These are phyloP conservation scores for Paraglomus brasilianum DNA, from an alignment of 192 early-diverging fungal species.

Conservation along the genomic window DNA sequence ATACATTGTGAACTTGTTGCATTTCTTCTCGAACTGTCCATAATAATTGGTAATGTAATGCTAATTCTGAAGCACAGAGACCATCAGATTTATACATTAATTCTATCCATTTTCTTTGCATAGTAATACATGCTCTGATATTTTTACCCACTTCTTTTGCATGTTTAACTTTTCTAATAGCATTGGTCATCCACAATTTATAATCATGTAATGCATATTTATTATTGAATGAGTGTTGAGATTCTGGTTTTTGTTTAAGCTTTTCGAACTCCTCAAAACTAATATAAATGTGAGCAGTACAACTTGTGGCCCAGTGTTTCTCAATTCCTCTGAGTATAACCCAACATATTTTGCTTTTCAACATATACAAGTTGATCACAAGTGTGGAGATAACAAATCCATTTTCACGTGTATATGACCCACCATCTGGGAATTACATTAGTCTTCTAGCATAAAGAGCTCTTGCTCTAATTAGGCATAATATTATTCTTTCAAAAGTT, in stretches of 20 bases:
- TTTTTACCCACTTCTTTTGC: slow-evolving; percentile 10
- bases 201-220: slow-evolving; percentile 12
- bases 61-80: slow-evolving; percentile 9
- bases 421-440: background rate
- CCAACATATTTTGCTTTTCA: background rate
- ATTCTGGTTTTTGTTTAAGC: slow-evolving; percentile 12
- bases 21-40: slow-evolving; percentile 8
- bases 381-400: background rate
- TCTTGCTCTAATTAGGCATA: slow-evolving; percentile 1
- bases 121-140: slow-evolving; percentile 5
- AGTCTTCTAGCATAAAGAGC: slow-evolving; percentile 8
- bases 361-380: slow-evolving; percentile 13
- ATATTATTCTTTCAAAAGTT: slow-evolving; percentile 13
- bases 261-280: slow-evolving; percentile 3
- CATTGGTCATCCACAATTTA: slow-evolving; percentile 10
- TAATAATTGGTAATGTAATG: slow-evolving; percentile 6
- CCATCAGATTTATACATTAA: background rate
- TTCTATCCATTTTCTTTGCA: slow-evolving; percentile 12
- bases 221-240: slow-evolving; percentile 8
- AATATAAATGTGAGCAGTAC: slow-evolving; percentile 19
- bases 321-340: background rate
- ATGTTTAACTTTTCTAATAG: slow-evolving; percentile 11
- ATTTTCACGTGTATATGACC: slow-evolving; percentile 14
- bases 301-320: slow-evolving; percentile 16
- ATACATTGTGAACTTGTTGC: no score